Evolutionary conservation across 2,329 filamentous ascomycete genomes (phyloP), one percentile per base, ranked within the genome.

Genomic region (Curvularia spicifera): DNA sequence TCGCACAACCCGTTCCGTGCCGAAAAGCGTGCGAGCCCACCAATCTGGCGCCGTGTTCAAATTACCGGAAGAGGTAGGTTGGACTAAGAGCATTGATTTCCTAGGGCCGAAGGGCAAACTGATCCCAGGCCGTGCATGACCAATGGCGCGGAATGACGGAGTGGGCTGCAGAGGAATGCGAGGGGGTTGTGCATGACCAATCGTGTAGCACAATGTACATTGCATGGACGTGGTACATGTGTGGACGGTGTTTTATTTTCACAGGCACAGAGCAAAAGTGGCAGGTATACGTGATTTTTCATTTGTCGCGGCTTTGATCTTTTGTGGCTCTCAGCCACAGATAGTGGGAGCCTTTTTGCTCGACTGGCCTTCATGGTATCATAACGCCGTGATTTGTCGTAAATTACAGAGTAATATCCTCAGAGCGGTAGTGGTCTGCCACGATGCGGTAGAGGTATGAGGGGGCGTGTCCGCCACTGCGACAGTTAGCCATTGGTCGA

Each of bases 371-470:
- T n/a, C 15, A 8, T 51, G 54, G 33, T 57, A 53, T 50, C 53
- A 37, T 49, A 56, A 56, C 28, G 43, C 51, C 46, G 20, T 55
- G 26, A 22, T n/a, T 20, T 26, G 31, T 40, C 43, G 29, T 51
- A 44, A 46, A 49, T 26, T 70, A 79, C 48, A 83, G 65, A 66
- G 87, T 86, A 53, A 89, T 85, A 68, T 93, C 90, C 71, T 91
- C 89, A 26, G 83, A 80, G 64, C 89, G 88, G 76, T 93, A 92
- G 72, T 93, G 90, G 71, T 93, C 90, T 42, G 85, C 85, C 42
- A 92, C 87, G 59, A 92, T 87, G 60, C 86, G 83, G 56, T 90
- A 89, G n/a, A 92, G 78, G 71, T 91, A 90, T 53, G 89, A 88
- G 56, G 87, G 86, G 18, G 88, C 87, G 76, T 89, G 87, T 29